phyloP scores from a whole-genome alignment of 2,329 filamentous ascomycete species.

The Trichoderma oligosporum region DNA sequence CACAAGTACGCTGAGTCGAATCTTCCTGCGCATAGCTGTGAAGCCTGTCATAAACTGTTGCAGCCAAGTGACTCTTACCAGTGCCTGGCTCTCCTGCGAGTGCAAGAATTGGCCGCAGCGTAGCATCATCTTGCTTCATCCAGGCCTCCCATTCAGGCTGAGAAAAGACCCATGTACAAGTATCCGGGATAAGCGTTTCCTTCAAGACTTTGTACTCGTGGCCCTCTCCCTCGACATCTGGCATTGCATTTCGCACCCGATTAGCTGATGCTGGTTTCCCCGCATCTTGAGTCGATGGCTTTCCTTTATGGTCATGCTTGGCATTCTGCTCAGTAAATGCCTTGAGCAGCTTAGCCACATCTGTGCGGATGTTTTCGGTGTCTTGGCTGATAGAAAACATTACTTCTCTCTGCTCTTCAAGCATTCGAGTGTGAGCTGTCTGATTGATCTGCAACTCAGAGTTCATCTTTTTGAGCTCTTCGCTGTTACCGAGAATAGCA shows the following conservation, averaged over 20 bases:
- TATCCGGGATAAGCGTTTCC: conserved; percentile 30
- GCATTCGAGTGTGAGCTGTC: conserved; percentile 25
- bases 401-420: conserved; percentile 27
- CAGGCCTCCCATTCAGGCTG: conserved; percentile 31
- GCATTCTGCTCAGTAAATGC: conserved; percentile 25
- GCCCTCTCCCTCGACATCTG: conserved; percentile 23
- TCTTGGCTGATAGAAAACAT: conserved; percentile 29
- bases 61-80: conserved; percentile 35
- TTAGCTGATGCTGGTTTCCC: conserved; percentile 26
- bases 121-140: conserved; percentile 18
- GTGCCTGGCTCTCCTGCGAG: conserved; percentile 30
- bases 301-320: conserved; percentile 21
- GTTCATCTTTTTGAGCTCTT: conserved; percentile 31
- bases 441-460: conserved; percentile 29
- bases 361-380: conserved; percentile 28
- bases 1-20: conserved; percentile 22
- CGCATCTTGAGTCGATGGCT: conserved; percentile 22
- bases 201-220: conserved; percentile 29
- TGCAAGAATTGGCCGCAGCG: conserved; percentile 25
- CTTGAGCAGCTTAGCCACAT: conserved; percentile 29
- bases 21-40: conserved; percentile 19
- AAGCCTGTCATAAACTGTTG: conserved; percentile 25
- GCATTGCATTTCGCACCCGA: conserved; percentile 27
- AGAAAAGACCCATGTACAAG: conserved; percentile 31
- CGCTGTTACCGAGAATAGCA: conserved; percentile 33